These are phyloP conservation scores for Phyllostachys edulis DNA, from an alignment of 176 grass and related monocot genomes.

Conservation along the genomic window DNA sequence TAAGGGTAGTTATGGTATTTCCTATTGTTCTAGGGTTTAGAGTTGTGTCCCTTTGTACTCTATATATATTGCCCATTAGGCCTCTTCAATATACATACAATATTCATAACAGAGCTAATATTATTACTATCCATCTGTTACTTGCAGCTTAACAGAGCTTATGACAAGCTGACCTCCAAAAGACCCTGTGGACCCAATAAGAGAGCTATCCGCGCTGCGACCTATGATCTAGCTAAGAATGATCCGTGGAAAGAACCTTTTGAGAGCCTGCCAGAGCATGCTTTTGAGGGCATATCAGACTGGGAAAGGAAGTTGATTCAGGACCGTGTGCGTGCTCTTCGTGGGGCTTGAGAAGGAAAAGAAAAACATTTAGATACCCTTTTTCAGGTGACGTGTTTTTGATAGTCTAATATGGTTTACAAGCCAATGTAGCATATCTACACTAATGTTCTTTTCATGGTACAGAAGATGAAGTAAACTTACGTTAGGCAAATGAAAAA, in stretches of 20 bases:
- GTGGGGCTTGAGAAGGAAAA: slow-evolving; percentile 33
- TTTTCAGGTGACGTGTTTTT: slow-evolving; percentile 5
- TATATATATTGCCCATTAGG: no score
- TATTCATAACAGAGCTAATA: no score
- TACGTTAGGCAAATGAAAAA: not conserved
- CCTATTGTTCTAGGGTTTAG: no score
- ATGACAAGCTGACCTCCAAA: slow-evolving; percentile 61
- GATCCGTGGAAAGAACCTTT: slow-evolving; percentile 77
- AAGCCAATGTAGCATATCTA: not conserved
- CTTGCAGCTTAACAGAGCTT: slow-evolving; percentile 66
- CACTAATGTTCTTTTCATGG: not conserved
- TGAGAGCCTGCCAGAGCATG: slow-evolving; percentile 70
- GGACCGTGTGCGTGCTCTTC: slow-evolving; percentile 49
- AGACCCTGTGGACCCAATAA: slow-evolving; percentile 77
- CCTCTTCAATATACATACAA: no score
- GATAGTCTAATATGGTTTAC: not conserved
- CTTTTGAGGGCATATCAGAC: slow-evolving; percentile 57
- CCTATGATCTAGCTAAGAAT: slow-evolving; percentile 82
- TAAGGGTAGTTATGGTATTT: no score
- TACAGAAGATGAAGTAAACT: not conserved
- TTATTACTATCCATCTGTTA: not conserved
- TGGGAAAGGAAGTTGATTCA: slow-evolving; percentile 77
- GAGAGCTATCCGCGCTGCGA: slow-evolving; percentile 67
- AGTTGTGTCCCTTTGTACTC: no score
- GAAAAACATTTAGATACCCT: not conserved